These are phyloP conservation scores for Geoglossum cookeanum DNA, from an alignment of 2,329 filamentous ascomycete species.

Conservation along the genomic window DNA sequence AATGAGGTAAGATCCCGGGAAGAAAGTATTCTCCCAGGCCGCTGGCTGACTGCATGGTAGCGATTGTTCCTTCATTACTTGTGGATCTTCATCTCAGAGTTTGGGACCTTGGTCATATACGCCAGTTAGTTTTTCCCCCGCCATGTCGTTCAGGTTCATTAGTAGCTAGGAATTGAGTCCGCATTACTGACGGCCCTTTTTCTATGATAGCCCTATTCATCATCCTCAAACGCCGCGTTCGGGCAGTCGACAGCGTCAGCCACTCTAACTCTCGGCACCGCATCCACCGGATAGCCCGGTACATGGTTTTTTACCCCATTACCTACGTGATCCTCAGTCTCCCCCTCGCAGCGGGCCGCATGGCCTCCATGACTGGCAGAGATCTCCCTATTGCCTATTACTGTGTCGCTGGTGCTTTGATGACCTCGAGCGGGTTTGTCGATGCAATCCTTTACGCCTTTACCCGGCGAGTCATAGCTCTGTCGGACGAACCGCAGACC, in stretches of 20 bases:
- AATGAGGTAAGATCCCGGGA: neutral
- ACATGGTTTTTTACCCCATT: constrained; percentile 47
- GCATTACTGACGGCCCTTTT: neutral
- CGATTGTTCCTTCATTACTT: constrained; percentile 44
- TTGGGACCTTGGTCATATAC: constrained; percentile 33
- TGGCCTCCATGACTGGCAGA: constrained; percentile 39
- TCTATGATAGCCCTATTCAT: constrained; percentile 16
- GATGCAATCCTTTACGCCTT: constrained; percentile 24
- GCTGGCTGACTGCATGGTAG: constrained; percentile 20
- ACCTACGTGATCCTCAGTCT: constrained; percentile 52
- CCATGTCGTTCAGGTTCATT: too few species aligned
- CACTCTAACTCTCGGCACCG: constrained; percentile 9
- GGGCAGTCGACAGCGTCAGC: constrained; percentile 12
- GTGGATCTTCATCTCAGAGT: constrained; percentile 40
- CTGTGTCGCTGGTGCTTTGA: constrained; percentile 38
- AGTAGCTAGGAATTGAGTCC: neutral
- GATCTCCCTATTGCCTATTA: constrained; percentile 34
- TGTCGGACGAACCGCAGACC: constrained; percentile 3
- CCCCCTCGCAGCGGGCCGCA: constrained; percentile 43
- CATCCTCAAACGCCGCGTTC: constrained; percentile 21
- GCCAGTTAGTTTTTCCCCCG: constrained; percentile 15
- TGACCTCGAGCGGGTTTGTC: constrained; percentile 28
- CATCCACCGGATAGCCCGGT: constrained; percentile 26
- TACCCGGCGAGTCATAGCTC: constrained; percentile 21
- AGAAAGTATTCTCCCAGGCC: neutral